A percentile compares a stretch with the other conserved stretches of the same genome.
phyloP scores from a whole-genome alignment of 2,329 filamentous ascomycete species.

The Zymoseptoria crescenta region DNA sequence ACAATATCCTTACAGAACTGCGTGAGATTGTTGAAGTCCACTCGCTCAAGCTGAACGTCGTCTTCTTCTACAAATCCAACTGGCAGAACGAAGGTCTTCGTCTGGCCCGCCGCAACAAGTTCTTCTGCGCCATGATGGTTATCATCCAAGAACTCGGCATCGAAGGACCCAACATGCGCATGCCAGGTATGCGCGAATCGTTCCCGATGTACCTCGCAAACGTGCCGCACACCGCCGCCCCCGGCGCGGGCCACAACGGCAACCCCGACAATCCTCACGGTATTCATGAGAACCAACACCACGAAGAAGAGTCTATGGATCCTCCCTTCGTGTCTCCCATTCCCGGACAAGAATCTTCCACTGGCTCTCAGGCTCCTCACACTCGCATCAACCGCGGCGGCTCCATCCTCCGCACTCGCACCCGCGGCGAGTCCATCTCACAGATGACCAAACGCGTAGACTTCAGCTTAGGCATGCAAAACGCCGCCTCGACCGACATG shows the following conservation, averaged over 20 bases:
- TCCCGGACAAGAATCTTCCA: conserved; percentile 11
- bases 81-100: conserved; percentile 92
- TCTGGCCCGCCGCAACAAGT: conserved; percentile 84
- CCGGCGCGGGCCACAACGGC: conserved; percentile 35
- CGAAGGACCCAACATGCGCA: conserved; percentile 69
- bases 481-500: conserved; percentile 49
- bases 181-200: conserved; percentile 58
- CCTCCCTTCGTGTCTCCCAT: conserved; percentile 36
- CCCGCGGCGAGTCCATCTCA: conserved; percentile 50
- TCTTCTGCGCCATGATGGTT: conserved; percentile 84
- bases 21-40: conserved; percentile 73
- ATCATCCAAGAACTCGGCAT: conserved; percentile 78
- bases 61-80: conserved; percentile 97
- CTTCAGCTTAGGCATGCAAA: conserved; percentile 60
- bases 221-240: conserved; percentile 38
- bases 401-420: conserved; percentile 43
- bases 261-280: conserved; percentile 40
- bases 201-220: conserved; percentile 59
- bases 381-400: conserved; percentile 37
- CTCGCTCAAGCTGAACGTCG: conserved; percentile 78
- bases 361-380: conserved; percentile 15
- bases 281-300: conserved; percentile 22
- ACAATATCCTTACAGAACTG: conserved; percentile 79
- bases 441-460: conserved; percentile 57
- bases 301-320: conserved; percentile 25